Evolutionary conservation across 2,329 filamentous ascomycete genomes (phyloP), one percentile per base, ranked within the genome.

Genomic region (Claviceps monticola): DNA sequence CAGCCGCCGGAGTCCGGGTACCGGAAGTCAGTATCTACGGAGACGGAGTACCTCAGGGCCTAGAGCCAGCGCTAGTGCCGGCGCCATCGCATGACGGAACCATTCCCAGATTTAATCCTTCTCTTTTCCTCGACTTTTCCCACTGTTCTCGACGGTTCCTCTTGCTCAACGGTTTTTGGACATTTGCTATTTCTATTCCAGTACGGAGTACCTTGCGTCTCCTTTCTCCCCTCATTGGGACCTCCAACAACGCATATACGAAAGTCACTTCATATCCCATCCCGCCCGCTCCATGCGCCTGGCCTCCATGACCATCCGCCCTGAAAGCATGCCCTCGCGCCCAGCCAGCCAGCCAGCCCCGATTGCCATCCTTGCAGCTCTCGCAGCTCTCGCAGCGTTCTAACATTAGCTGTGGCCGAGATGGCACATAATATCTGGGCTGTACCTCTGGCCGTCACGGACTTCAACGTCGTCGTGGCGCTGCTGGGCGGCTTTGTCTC

Each of bases 401-500:
- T 59, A 58, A 59, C 58, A 56, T 54, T 46, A 16, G 49, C 23
- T 53, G 53, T 50, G 49, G 55, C 52, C 54, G 51, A 48, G 17
- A 61, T 61, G 60, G 54, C 55, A 34, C 41, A 51, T 9, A 46
- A 50, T 26, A 63, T 66, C 26, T 68, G 66, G 66, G 58, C 58
- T 5, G 56, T 68, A 6, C 65, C 66, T 19, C 71, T 89, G 44
- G 75, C 75, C 5, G 61, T 84, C 37, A 82, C 77, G 56, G 85
- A 89, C 65, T 95, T 95, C 74, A 94, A 95, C 68, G 85, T 93
- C 57, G 79, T 89, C 51, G 82, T 87, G 63, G 83, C 86, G 50
- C 78, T 87, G 7, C 68, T 95, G 13, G 90, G 90, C 14, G 90
- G 87, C 1, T 96, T 94, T 70, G 82, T 96, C 55, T 88, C 87